These are phyloP conservation scores for Daldinia sp. DNA, from an alignment of 2,329 filamentous ascomycete genomes.

Conservation along the genomic window DNA sequence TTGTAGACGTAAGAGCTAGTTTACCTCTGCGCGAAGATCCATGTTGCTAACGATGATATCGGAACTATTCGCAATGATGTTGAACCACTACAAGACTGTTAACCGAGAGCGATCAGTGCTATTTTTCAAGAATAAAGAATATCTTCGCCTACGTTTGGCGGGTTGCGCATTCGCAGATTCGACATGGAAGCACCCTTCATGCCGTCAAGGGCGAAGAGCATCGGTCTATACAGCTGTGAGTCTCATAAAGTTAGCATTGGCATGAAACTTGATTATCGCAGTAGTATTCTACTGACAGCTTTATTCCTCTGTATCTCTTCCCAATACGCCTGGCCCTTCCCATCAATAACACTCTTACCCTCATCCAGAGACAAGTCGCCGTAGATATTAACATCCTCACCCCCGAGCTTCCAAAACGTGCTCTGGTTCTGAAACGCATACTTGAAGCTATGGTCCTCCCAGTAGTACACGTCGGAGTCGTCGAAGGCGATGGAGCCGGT, in stretches of 20 bases:
- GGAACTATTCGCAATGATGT: conserved; percentile 70
- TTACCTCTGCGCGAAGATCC: conserved; percentile 59
- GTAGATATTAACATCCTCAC: conserved; percentile 67
- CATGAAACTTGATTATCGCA: background rate
- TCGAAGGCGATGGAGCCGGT: conserved; percentile 67
- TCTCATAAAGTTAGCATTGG: background rate
- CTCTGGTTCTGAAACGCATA: conserved; percentile 72
- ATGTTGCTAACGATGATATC: conserved; percentile 71
- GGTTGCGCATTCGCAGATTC: conserved; percentile 67
- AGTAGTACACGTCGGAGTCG: conserved; percentile 70
- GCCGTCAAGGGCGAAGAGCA: conserved; percentile 65
- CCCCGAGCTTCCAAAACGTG: conserved; percentile 58
- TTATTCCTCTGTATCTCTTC: conserved; percentile 57
- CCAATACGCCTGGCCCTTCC: conserved; percentile 72
- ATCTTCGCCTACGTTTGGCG: conserved; percentile 47
- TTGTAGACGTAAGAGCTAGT: background rate
- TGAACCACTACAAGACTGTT: conserved; percentile 64
- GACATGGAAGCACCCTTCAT: conserved; percentile 65
- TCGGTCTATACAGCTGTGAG: conserved; percentile 60
- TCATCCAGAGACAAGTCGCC: conserved; percentile 54
- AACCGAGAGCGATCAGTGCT: conserved; percentile 1
- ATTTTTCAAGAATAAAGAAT: background rate
- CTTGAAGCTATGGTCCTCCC: conserved; percentile 70
- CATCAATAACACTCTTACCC: conserved; percentile 56
- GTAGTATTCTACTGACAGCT: conserved; percentile 22